phyloP scores from a whole-genome alignment of 305 asterid species.

The Fraxinus xanthoxyloides region DNA sequence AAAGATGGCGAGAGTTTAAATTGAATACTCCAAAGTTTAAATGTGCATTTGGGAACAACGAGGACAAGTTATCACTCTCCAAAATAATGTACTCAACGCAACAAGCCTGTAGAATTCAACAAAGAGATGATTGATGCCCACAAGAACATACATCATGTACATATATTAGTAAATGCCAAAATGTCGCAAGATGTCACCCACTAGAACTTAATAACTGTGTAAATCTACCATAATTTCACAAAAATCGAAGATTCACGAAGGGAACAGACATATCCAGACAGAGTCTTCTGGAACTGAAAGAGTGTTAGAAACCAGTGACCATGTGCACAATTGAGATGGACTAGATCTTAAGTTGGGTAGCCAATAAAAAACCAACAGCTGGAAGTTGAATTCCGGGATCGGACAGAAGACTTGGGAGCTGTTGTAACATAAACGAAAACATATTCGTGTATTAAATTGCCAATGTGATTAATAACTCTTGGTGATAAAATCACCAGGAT shows the following conservation, averaged over 20 bases:
- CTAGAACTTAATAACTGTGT: not conserved
- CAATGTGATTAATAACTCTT: not conserved
- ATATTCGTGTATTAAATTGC: not conserved
- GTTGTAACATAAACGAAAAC: not conserved
- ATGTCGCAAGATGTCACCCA: not conserved
- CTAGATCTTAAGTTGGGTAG: not conserved
- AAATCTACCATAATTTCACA: not conserved
- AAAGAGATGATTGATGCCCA: conserved; percentile 5
- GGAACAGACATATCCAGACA: not conserved
- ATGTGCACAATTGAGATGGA: not conserved
- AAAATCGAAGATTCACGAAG: not conserved
- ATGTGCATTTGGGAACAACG: conserved; percentile 81
- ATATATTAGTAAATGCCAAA: conserved; percentile 3
- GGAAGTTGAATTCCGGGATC: not conserved
- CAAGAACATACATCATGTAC: not conserved
- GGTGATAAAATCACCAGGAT: not conserved
- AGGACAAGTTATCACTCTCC: conserved; percentile 84
- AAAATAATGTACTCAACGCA: conserved; percentile 85
- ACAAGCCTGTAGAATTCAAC: conserved; percentile 56
- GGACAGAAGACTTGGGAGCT: not conserved
- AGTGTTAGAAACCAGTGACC: not conserved
- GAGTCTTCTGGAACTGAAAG: not conserved
- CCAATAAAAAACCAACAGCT: not conserved
- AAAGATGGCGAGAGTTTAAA: conserved; percentile 58
- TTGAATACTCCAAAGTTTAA: conserved; percentile 52